These are phyloP conservation scores for Pichia membranifaciens DNA, from an alignment of 805 yeast genomes.

Conservation along the genomic window DNA sequence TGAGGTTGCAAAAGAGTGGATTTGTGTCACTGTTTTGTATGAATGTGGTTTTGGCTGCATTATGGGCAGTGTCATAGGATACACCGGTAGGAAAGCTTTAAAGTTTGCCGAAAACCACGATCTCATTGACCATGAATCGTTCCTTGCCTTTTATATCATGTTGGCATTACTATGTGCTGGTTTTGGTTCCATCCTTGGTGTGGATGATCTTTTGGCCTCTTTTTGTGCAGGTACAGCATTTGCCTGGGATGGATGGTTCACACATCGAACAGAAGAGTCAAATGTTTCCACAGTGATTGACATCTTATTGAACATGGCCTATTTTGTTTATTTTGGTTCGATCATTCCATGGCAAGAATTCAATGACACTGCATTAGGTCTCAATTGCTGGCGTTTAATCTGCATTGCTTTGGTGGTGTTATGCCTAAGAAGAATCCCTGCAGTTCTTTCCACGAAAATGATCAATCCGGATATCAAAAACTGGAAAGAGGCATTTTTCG, in stretches of 20 bases:
- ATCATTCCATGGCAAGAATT: constrained; percentile 65
- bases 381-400: constrained; percentile 48
- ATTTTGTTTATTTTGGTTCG: constrained; percentile 65
- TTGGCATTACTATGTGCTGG: constrained; percentile 54
- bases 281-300: constrained; percentile 63
- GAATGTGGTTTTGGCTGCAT: constrained; percentile 54
- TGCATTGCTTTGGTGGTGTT: constrained; percentile 46
- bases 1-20: constrained; percentile 57
- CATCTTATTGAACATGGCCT: constrained; percentile 56
- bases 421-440: constrained; percentile 49
- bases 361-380: constrained; percentile 40
- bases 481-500: constrained; percentile 64
- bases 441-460: constrained; percentile 48
- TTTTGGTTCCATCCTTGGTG: constrained; percentile 58
- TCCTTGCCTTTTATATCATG: constrained; percentile 48
- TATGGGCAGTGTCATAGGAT: constrained; percentile 52
- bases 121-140: constrained; percentile 58
- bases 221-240: constrained; percentile 70
- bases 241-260: constrained; percentile 69
- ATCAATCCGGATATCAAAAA: constrained; percentile 55
- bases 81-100: constrained; percentile 42
- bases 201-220: constrained; percentile 66
- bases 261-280: constrained; percentile 52
- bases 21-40: constrained; percentile 53
- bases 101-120: constrained; percentile 45